phyloP scores from a whole-genome alignment of 1,284 basidiomycete species.

The Microbotryum scabiosae region DNA sequence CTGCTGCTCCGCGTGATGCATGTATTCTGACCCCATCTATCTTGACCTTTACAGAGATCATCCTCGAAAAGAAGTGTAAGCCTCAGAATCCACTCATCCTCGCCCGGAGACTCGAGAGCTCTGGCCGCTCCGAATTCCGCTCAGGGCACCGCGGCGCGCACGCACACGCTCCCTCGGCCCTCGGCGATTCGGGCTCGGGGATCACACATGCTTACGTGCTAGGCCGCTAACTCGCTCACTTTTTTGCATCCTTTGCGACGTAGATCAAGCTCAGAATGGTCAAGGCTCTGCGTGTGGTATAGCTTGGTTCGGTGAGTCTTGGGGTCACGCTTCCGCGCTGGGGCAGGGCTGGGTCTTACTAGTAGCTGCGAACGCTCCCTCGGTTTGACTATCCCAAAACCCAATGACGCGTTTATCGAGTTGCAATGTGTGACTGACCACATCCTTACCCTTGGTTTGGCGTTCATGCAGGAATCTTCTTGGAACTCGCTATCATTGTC shows the following conservation, averaged over 20 bases:
- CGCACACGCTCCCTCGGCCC: too few relatives aligned
- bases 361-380: not conserved
- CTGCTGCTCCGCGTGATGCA: not conserved
- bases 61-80: constrained; percentile 28
- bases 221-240: constrained; percentile 10
- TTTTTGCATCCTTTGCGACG: not conserved
- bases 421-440: not conserved
- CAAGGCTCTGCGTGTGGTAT: constrained; percentile 50
- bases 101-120: not conserved
- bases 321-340: constrained; percentile 28
- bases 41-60: constrained; percentile 51
- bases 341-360: constrained; percentile 6
- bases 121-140: too few relatives aligned
- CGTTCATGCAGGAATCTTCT: constrained; percentile 37
- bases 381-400: too few relatives aligned
- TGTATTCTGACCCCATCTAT: constrained; percentile 80
- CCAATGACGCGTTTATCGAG: too few relatives aligned
- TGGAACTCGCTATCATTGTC: constrained; percentile 70
- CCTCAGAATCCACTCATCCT: not conserved
- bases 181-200: constrained; percentile 3
- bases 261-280: constrained; percentile 29
- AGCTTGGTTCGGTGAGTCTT: constrained; percentile 85
- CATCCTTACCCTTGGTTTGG: not conserved
- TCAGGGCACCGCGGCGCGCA: too few relatives aligned
- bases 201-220: not conserved